phyloP scores from a whole-genome alignment of 2,329 filamentous ascomycete genomes.

The Diplodia scrobiculata region DNA sequence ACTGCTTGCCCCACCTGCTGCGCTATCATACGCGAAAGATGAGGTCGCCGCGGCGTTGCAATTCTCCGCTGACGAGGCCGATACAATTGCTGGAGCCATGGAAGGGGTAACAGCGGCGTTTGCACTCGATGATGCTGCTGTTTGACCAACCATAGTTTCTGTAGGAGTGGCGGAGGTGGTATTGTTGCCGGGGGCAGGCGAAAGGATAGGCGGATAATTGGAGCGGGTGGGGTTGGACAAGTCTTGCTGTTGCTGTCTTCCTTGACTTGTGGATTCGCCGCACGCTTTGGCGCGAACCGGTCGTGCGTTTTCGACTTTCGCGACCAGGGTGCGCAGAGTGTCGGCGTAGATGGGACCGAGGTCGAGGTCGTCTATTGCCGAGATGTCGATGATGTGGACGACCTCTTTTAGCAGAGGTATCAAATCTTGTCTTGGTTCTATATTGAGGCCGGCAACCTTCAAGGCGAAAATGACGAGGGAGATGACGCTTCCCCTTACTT shows the following conservation, averaged over 20 bases:
- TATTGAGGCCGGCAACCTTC: conserved; percentile 15
- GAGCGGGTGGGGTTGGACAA: background rate
- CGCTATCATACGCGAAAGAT: background rate
- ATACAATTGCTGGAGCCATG: background rate
- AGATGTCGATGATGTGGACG: conserved; percentile 13
- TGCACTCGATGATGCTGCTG: background rate
- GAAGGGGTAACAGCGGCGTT: background rate
- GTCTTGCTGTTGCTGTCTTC: background rate
- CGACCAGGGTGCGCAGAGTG: conserved; percentile 7
- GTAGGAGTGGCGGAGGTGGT: background rate
- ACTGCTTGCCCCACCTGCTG: background rate
- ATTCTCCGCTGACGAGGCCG: background rate
- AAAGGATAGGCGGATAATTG: background rate
- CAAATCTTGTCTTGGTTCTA: conserved; percentile 21
- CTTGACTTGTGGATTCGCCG: background rate
- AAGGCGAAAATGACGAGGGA: conserved; percentile 4
- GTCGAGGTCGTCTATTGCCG: conserved; percentile 23
- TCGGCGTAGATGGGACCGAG: conserved; percentile 22
- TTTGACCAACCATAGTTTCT: background rate
- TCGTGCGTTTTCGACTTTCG: conserved; percentile 18
- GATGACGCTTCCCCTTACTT: conserved; percentile 6
- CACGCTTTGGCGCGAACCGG: background rate
- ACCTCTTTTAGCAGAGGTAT: conserved; percentile 17
- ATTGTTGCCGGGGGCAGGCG: background rate
- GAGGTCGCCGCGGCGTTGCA: background rate